Percentiles rank a stretch among this genome's conserved stretches.
phyloP scores from a whole-genome alignment of 2,329 filamentous ascomycete species.

The Neodidymelliopsis sp. region DNA sequence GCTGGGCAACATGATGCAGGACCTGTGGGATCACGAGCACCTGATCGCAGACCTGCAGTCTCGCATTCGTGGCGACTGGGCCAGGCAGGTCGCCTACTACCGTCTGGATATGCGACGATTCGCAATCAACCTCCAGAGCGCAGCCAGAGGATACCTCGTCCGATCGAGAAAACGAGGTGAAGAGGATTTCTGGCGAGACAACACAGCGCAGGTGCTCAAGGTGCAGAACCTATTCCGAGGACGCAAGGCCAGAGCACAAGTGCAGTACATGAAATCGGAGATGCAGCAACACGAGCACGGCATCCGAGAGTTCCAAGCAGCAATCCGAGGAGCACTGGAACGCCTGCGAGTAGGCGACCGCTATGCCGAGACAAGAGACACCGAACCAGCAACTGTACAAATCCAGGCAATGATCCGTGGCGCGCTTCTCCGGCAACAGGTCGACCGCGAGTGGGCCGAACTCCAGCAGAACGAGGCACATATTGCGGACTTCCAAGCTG shows the following conservation, averaged over 20 bases:
- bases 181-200: constrained; percentile 72
- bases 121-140: constrained; percentile 80
- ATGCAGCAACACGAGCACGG: constrained; percentile 56
- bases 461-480: constrained; percentile 60
- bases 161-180: constrained; percentile 69
- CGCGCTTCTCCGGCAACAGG: constrained; percentile 67
- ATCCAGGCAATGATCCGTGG: constrained; percentile 68
- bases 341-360: constrained; percentile 56
- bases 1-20: constrained; percentile 84
- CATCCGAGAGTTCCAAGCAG: constrained; percentile 63
- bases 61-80: constrained; percentile 85
- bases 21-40: constrained; percentile 85
- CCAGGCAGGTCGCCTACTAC: constrained; percentile 83
- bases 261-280: constrained; percentile 56
- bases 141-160: constrained; percentile 76
- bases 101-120: constrained; percentile 83
- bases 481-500: constrained; percentile 49
- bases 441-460: constrained; percentile 52
- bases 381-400: constrained; percentile 64
- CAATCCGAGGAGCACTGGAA: constrained; percentile 59
- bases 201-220: constrained; percentile 75
- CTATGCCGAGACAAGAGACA: constrained; percentile 68
- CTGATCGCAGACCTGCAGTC: constrained; percentile 83
- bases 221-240: constrained; percentile 84
- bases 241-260: constrained; percentile 59